Percentiles rank a stretch among this genome's conserved stretches.
Conservation (phyloP, 148 eudicot species). For the Euryodendron excelsum region DNA sequence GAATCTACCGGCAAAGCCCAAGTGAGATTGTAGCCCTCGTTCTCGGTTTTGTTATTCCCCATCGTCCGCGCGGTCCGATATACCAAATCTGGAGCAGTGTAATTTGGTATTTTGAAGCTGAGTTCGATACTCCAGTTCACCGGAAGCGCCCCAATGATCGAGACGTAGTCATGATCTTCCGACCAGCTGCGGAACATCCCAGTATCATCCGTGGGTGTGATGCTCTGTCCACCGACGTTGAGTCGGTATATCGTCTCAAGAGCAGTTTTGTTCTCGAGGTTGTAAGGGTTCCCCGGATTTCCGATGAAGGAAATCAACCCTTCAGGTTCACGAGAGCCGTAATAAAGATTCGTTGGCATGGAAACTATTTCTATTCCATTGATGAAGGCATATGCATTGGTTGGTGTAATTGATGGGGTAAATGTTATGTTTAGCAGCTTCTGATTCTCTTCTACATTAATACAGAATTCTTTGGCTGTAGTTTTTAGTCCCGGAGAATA, state of each 20-base stretch:
- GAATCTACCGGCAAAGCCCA: constrained; percentile 11
- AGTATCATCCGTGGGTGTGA: background rate
- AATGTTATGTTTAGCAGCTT: background rate
- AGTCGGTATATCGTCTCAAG: constrained; percentile 12
- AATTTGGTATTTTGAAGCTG: background rate
- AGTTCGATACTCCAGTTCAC: background rate
- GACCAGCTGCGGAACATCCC: constrained; percentile 11
- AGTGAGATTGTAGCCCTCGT: constrained; percentile 12
- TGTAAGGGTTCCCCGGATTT: background rate
- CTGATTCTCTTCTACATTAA: background rate
- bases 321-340: background rate
- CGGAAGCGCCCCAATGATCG: background rate
- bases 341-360: constrained; percentile 7
- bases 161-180: background rate
- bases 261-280: background rate
- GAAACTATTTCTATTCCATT: constrained; percentile 18
- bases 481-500: too few relatives aligned
- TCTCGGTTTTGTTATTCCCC: background rate
- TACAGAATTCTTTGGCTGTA: background rate
- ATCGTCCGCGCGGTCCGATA: constrained; percentile 11
- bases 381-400: background rate
- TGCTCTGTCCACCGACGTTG: constrained; percentile 1
- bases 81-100: constrained; percentile 6
- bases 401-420: background rate
- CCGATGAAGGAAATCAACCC: background rate